Evolutionary conservation across 179 eudicot genomes (phyloP), one percentile per base, ranked within the genome.

Genomic region (Nepenthes alata): DNA sequence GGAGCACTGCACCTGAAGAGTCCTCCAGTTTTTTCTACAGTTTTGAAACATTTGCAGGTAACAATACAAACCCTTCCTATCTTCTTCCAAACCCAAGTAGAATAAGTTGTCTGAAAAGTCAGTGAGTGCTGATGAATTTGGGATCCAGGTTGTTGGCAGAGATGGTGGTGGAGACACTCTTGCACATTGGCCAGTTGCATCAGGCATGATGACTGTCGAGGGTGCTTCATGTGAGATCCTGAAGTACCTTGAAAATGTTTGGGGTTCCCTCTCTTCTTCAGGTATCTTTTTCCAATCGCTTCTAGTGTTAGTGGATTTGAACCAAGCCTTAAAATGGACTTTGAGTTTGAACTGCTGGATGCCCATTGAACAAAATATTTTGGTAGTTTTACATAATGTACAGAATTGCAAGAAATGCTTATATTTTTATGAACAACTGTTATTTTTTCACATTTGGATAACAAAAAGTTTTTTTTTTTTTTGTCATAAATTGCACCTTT

Each of bases 161-260:
- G 85, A 87, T 70, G 79, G 78, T 64, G 99, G 99, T 73, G 99
- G 88, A 69, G 97, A 90, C 67, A 81, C 97, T 25, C 93, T 94
- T 66, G 96, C 97, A 59, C 99, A 94, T 74, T 94, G 99, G 99
- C 97, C 99, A 11, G 77, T 78, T 67, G 68, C 79, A 63, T 70
- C 91, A 41, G 83, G 72, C 72, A 64, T 84, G 66, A 85, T 83
- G 80, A 85, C 81, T 67, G 81, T 85, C 69, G 99, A 94, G 72
- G 86, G 85, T 60, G 95, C 97, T 63, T 75, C 94, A 50, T 78
- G 86, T 76, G 97, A 87, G 73, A 79, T 94, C 25, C 78, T 94
- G 62, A 90, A 82, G 73, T 90, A 85, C 78, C 90, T 94, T 59
- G 89, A 84, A 61, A 90, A 81, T 69, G 74, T 75, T 64, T 94